These are phyloP conservation scores for Scutellaria barbata DNA, from an alignment of 257 asterid genomes.

Conservation along the genomic window DNA sequence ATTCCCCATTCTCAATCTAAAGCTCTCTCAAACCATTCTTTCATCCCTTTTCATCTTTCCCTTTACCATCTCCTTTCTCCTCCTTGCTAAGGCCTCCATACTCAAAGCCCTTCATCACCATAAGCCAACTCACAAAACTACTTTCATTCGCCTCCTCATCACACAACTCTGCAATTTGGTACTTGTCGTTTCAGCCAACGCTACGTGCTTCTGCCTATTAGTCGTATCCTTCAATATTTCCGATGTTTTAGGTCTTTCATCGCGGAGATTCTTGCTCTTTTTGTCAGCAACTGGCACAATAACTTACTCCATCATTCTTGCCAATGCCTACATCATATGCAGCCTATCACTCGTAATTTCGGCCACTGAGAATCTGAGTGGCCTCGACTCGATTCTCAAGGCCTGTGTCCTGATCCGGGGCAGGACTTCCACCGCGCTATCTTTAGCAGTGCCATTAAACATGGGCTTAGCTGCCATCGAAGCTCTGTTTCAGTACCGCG, in stretches of 20 bases:
- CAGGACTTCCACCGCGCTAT: conserved; percentile 57
- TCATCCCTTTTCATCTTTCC: conserved; percentile 59
- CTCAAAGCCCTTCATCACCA: conserved; percentile 40
- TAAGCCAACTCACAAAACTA: neutral
- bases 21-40: conserved; percentile 71
- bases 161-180: conserved; percentile 66
- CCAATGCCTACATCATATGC: conserved; percentile 62
- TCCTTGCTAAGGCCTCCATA: conserved; percentile 59
- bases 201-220: conserved; percentile 65
- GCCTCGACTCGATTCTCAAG: conserved; percentile 49
- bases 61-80: conserved; percentile 68
- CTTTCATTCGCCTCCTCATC: conserved; percentile 40
- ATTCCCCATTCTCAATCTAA: conserved; percentile 58
- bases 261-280: conserved; percentile 42
- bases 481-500: conserved; percentile 68
- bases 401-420: conserved; percentile 58
- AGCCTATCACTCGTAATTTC: conserved; percentile 51
- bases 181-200: conserved; percentile 61
- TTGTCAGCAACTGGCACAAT: conserved; percentile 61
- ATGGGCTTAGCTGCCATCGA: conserved; percentile 61
- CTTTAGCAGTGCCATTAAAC: conserved; percentile 57
- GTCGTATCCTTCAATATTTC: conserved; percentile 43
- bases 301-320: conserved; percentile 63
- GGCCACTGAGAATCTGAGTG: conserved; percentile 52
- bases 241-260: conserved; percentile 45